A percentile compares a stretch with the other conserved stretches of the same genome.
phyloP scores from a whole-genome alignment of 2,329 filamentous ascomycete species.

The Xylaria sp. region DNA sequence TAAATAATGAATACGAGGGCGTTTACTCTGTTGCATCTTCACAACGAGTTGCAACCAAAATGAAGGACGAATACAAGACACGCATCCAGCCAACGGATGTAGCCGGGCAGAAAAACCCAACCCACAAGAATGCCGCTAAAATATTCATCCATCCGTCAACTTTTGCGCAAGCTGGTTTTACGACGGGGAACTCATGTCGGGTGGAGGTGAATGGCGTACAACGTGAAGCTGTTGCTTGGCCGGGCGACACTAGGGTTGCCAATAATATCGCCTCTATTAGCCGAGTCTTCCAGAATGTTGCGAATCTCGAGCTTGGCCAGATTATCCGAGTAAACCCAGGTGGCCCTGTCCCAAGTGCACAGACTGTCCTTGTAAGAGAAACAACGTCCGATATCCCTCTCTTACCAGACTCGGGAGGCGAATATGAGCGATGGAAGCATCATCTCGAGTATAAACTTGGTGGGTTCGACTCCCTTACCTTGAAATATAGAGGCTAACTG shows the following conservation, averaged over 20 bases:
- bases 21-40: slow-evolving; percentile 11
- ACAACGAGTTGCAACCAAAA: slow-evolving; percentile 32
- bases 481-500: slow-evolving; percentile 25
- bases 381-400: slow-evolving; percentile 55
- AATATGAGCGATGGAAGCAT: slow-evolving; percentile 49
- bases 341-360: slow-evolving; percentile 64
- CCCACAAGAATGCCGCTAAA: slow-evolving; percentile 51
- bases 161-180: slow-evolving; percentile 48
- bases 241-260: slow-evolving; percentile 67
- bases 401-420: slow-evolving; percentile 42
- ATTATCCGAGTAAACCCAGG: slow-evolving; percentile 69
- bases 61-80: slow-evolving; percentile 48
- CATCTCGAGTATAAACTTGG: slow-evolving; percentile 47
- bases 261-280: slow-evolving; percentile 78
- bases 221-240: slow-evolving; percentile 63
- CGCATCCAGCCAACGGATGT: slow-evolving; percentile 49
- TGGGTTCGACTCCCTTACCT: slow-evolving; percentile 27
- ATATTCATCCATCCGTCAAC: slow-evolving; percentile 49
- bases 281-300: slow-evolving; percentile 76
- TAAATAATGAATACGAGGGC: slow-evolving; percentile 7
- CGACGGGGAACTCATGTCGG: slow-evolving; percentile 51
- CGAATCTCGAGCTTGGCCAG: slow-evolving; percentile 78
- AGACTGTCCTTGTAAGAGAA: slow-evolving; percentile 70
- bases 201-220: slow-evolving; percentile 51
- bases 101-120: slow-evolving; percentile 47